Percentiles rank a stretch among this genome's conserved stretches.
Evolutionary conservation across 495 filamentous ascomycete species (phyloP).

Genomic region (Aspergillus mulundensis): DNA sequence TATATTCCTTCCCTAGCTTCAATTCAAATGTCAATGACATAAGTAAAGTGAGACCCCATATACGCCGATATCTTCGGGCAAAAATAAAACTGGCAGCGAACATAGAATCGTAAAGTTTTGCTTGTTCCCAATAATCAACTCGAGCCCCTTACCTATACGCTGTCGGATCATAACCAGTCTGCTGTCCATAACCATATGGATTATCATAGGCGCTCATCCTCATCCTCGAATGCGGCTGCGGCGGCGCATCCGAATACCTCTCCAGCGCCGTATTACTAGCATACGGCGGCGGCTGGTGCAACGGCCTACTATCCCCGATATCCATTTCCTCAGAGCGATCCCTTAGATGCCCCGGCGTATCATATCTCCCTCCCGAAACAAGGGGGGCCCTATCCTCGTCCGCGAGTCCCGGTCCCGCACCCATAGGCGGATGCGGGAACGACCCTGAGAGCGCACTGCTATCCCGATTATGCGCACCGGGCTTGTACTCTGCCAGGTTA

Average conservation of each 20-base stretch:
- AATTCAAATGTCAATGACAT: background rate
- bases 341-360: background rate
- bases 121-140: background rate
- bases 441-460: conserved; percentile 19
- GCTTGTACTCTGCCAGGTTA: conserved; percentile 29
- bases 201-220: conserved; percentile 23
- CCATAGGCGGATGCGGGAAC: conserved; percentile 11
- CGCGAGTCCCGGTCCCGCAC: conserved; percentile 4
- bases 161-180: conserved; percentile 35
- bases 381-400: conserved; percentile 4
- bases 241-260: conserved; percentile 28
- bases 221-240: conserved; percentile 12
- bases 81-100: background rate
- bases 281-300: conserved; percentile 15
- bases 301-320: background rate
- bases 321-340: background rate
- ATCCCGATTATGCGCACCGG: conserved; percentile 22
- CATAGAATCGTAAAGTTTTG: conserved; percentile 11
- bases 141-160: conserved; percentile 25
- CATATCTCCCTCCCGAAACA: background rate
- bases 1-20: background rate
- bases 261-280: conserved; percentile 13
- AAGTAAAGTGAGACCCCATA: background rate
- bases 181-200: conserved; percentile 24
- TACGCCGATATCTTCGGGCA: conserved; percentile 20